Evolutionary conservation across 2,329 filamentous ascomycete species (phyloP).

Genomic region (Myotisia sp.): DNA sequence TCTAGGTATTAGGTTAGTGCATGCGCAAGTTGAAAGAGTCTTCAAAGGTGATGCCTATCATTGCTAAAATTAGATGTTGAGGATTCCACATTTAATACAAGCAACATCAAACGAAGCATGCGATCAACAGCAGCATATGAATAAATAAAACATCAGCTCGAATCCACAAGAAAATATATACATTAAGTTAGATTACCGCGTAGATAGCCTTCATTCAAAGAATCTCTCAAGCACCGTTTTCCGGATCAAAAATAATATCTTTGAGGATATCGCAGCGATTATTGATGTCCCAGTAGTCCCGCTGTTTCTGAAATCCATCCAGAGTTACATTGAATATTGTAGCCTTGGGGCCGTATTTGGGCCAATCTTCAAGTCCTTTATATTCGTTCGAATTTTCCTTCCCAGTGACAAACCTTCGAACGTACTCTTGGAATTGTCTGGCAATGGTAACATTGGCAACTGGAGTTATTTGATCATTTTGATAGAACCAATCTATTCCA

Average conservation of each 20-base stretch:
- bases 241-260: constrained; percentile 5
- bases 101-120: too few relatives aligned
- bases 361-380: constrained; percentile 3
- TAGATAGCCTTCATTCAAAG: too few relatives aligned
- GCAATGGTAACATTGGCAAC: constrained; percentile 5
- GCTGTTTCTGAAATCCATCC: constrained; percentile 6
- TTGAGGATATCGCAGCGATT: constrained; percentile 5
- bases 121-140: too few relatives aligned
- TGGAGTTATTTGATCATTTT: constrained; percentile 6
- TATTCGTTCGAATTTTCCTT: constrained; percentile 3
- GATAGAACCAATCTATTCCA: constrained; percentile 6
- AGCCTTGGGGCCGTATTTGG: constrained; percentile 5
- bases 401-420: constrained; percentile 8
- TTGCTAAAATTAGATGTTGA: too few relatives aligned
- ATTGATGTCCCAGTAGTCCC: constrained; percentile 6
- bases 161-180: too few relatives aligned
- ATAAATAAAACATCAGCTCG: too few relatives aligned
- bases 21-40: too few relatives aligned
- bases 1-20: too few relatives aligned
- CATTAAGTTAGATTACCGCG: too few relatives aligned
- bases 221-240: constrained; percentile 6
- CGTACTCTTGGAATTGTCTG: constrained; percentile 8
- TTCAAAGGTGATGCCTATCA: too few relatives aligned
- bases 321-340: constrained; percentile 5
- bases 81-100: too few relatives aligned